Conservation (phyloP, 305 asterid genomes). For the Fraxinus latifolia region DNA sequence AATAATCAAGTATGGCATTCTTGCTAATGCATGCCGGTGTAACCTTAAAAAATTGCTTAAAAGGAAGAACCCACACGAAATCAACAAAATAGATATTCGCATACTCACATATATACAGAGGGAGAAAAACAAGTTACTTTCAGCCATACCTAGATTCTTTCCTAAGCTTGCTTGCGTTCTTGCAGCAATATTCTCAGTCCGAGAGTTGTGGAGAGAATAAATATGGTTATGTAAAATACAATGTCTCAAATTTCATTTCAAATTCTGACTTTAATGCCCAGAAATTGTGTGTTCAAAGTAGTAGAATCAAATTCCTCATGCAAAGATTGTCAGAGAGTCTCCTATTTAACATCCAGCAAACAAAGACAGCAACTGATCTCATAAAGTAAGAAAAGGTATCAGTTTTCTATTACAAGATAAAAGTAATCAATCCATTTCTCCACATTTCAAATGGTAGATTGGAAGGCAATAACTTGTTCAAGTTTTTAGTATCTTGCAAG, state of each 20-base stretch:
- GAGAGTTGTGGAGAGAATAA: not conserved
- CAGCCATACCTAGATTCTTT: not conserved
- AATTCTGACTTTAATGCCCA: not conserved
- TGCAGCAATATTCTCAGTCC: not conserved
- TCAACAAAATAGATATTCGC: not conserved
- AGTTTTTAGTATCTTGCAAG: slow-evolving; percentile 2
- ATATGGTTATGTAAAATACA: not conserved
- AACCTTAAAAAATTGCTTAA: not conserved
- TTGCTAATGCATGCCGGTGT: not conserved
- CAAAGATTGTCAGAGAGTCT: not conserved
- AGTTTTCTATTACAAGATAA: not conserved
- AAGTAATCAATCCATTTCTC: slow-evolving; percentile 10
- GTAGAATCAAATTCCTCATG: not conserved
- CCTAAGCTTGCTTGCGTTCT: not conserved
- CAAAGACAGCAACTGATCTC: not conserved
- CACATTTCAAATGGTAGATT: not conserved
- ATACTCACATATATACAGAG: not conserved
- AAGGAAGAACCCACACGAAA: not conserved
- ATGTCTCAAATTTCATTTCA: not conserved
- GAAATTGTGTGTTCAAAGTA: not conserved
- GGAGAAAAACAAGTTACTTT: not conserved
- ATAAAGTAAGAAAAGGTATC: not conserved
- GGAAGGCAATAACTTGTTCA: slow-evolving; percentile 17
- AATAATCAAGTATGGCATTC: not conserved
- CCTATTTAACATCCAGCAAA: not conserved